Evolutionary conservation across 2,329 filamentous ascomycete genomes (phyloP), one percentile per base, ranked within the genome.

Genomic region (Pestalotiopsis sp.): DNA sequence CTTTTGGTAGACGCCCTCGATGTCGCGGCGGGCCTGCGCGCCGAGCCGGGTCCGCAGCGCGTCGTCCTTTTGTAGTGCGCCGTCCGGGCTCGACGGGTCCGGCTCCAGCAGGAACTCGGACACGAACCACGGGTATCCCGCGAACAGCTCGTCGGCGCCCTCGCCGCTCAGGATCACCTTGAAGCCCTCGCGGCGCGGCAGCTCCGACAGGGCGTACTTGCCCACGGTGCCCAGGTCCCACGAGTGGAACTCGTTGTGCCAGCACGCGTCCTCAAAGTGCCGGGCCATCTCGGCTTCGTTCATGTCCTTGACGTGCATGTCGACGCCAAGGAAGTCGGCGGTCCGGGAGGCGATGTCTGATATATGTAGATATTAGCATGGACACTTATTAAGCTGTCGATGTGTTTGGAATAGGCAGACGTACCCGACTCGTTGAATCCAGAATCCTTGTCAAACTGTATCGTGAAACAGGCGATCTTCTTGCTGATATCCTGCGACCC

Each of bases 371-470:
- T 3, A 23, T 23, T 23, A 23, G 23, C 23, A 23, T 23, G 23
- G 23, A 23, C 27, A 27, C 27, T 27, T 27, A 5, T 31, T 31
- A 7, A 31, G 27, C 2, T 31, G 27, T 31, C 27, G 4, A 52
- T 27, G 3, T 17, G 20, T 13, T 25, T 64, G 23, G 36, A 62
- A 11, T 39, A 36, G 41, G 58, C 11, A 9, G 5, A 66, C 70
- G 52, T 66, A 72, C 71, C 60, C 31, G 83, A 85, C 73, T 89
- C 87, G 68, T 88, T 84, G 68, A 81, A 82, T 4, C 84, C 83
- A 61, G 79, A 81, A 14, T 82, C 80, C 66, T 83, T 80, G 39
- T 84, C 81, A 70, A 89, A 89, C 39, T 83, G 80, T n/a, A 89
- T 82, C 36, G 80, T 85, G 73, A 89, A 89, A 74, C 80, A 81